These are phyloP conservation scores for Cladorrhinum sp. DNA, from an alignment of 2,329 filamentous ascomycete species.

Conservation along the genomic window DNA sequence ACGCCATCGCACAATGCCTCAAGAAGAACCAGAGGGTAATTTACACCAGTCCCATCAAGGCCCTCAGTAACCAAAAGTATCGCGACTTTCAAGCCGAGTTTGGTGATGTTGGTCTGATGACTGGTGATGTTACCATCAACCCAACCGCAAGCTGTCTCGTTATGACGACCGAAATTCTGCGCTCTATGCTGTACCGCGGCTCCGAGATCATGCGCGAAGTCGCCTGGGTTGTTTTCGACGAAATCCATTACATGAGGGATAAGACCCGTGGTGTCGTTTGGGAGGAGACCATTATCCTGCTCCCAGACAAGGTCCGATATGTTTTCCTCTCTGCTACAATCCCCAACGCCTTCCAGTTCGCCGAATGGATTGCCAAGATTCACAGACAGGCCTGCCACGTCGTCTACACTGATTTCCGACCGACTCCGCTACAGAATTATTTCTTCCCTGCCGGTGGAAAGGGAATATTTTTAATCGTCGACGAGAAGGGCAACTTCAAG, in stretches of 20 bases:
- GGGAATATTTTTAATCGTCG: slow-evolving; percentile 90
- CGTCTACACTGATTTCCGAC: slow-evolving; percentile 97
- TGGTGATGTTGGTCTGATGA: slow-evolving; percentile 96
- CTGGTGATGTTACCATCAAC: slow-evolving; percentile 98
- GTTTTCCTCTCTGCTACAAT: slow-evolving; percentile 98
- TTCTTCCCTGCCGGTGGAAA: slow-evolving; percentile 92
- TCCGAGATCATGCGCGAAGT: slow-evolving; percentile 99
- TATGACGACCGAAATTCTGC: slow-evolving; percentile 99
- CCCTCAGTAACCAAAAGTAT: slow-evolving; percentile 97
- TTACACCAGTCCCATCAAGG: slow-evolving; percentile 99
- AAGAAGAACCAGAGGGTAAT: slow-evolving; percentile 98
- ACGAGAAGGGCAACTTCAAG: slow-evolving; percentile 93
- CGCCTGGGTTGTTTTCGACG: slow-evolving; percentile 96
- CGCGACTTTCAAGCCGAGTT: slow-evolving; percentile 94
- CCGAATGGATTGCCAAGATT: slow-evolving; percentile 98
- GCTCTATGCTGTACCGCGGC: slow-evolving; percentile 96
- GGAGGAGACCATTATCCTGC: slow-evolving; percentile 97
- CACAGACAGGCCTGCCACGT: slow-evolving; percentile 98
- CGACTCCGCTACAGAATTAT: slow-evolving; percentile 94
- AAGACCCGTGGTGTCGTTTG: slow-evolving; percentile 93
- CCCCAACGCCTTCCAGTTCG: slow-evolving; percentile 98
- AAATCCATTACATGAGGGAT: slow-evolving; percentile 98
- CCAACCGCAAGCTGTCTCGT: slow-evolving; percentile 96
- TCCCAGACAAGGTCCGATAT: slow-evolving; percentile 98
- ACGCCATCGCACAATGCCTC: slow-evolving; percentile 94